These are phyloP conservation scores for Stygiomarasmius scandens DNA, from an alignment of 1,284 basidiomycete genomes.

Conservation along the genomic window DNA sequence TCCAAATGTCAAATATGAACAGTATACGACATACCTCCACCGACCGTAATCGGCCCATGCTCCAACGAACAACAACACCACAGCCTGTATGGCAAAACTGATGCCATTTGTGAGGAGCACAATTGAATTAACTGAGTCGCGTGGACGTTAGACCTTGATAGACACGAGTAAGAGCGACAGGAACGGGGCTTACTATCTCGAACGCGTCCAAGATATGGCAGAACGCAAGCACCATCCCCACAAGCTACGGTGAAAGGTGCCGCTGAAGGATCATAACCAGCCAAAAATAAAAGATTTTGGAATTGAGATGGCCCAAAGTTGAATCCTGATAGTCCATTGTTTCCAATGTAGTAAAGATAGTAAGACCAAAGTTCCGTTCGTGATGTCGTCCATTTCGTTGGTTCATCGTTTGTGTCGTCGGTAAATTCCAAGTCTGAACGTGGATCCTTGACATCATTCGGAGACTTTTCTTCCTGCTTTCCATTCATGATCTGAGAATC, in stretches of 20 bases:
- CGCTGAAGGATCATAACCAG: slow-evolving; percentile 67
- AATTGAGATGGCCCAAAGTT: slow-evolving; percentile 79
- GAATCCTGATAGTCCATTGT: slow-evolving; percentile 65
- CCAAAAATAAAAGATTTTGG: slow-evolving; percentile 73
- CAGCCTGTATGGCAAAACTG: slow-evolving; percentile 73
- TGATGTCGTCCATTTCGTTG: slow-evolving; percentile 46
- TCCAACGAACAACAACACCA: slow-evolving; percentile 64
- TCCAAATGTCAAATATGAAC: slow-evolving; percentile 24
- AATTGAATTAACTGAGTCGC: slow-evolving; percentile 67
- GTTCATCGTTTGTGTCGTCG: neutral
- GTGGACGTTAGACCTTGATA: slow-evolving; percentile 32
- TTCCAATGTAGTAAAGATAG: slow-evolving; percentile 71
- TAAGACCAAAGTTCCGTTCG: slow-evolving; percentile 68
- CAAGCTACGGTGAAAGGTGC: slow-evolving; percentile 58
- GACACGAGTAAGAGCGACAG: neutral
- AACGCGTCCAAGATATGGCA: slow-evolving; percentile 65
- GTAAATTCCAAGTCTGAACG: neutral
- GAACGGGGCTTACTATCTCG: slow-evolving; percentile 53
- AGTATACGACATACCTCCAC: slow-evolving; percentile 53
- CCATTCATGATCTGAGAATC: neutral
- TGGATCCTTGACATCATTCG: neutral
- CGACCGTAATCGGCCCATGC: slow-evolving; percentile 80
- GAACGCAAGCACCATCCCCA: slow-evolving; percentile 57
- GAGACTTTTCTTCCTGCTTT: neutral
- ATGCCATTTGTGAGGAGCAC: slow-evolving; percentile 78